These are phyloP conservation scores for Clarireedia homoeocarpa DNA, from an alignment of 2,329 filamentous ascomycete genomes.

Conservation along the genomic window DNA sequence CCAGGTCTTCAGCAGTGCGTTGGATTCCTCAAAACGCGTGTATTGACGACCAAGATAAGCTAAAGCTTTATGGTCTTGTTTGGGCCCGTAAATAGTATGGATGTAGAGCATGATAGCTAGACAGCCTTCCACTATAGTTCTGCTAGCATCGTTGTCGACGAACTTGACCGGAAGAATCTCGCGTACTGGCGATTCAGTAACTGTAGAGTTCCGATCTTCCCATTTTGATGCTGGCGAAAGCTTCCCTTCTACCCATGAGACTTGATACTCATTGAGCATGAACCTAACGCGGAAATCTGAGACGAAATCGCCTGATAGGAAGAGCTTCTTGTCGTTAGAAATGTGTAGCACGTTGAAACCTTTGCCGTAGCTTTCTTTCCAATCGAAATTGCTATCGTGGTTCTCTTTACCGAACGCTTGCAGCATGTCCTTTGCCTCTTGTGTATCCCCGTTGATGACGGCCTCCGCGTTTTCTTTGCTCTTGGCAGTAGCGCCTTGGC, in stretches of 20 bases:
- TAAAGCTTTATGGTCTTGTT: slow-evolving; percentile 1
- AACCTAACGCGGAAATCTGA: slow-evolving; percentile 43
- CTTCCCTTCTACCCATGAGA: slow-evolving; percentile 31
- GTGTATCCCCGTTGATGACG: slow-evolving; percentile 62
- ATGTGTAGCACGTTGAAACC: slow-evolving; percentile 82
- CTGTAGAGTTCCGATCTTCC: slow-evolving; percentile 21
- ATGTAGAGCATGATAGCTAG: slow-evolving; percentile 52
- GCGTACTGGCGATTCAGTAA: slow-evolving; percentile 11
- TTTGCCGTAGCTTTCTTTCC: slow-evolving; percentile 65
- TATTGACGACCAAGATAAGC: slow-evolving; percentile 23
- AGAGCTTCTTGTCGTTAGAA: slow-evolving; percentile 33
- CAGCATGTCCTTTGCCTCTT: slow-evolving; percentile 61
- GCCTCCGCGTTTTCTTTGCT: slow-evolving; percentile 46
- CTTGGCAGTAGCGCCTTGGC: slow-evolving; percentile 77
- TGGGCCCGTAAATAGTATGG: slow-evolving; percentile 41
- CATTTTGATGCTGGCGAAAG: slow-evolving; percentile 24
- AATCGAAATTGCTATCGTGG: slow-evolving; percentile 61
- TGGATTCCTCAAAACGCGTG: slow-evolving; percentile 21
- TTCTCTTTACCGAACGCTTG: slow-evolving; percentile 82
- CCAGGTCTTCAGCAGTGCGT: slow-evolving; percentile 20
- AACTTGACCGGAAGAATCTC: slow-evolving; percentile 38
- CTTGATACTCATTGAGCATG: slow-evolving; percentile 41
- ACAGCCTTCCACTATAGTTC: slow-evolving; percentile 42
- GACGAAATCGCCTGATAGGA: slow-evolving; percentile 39
- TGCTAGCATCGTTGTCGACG: slow-evolving; percentile 44